These are phyloP conservation scores for Leccinum variabile DNA, from an alignment of 1,284 basidiomycete species.

Conservation along the genomic window DNA sequence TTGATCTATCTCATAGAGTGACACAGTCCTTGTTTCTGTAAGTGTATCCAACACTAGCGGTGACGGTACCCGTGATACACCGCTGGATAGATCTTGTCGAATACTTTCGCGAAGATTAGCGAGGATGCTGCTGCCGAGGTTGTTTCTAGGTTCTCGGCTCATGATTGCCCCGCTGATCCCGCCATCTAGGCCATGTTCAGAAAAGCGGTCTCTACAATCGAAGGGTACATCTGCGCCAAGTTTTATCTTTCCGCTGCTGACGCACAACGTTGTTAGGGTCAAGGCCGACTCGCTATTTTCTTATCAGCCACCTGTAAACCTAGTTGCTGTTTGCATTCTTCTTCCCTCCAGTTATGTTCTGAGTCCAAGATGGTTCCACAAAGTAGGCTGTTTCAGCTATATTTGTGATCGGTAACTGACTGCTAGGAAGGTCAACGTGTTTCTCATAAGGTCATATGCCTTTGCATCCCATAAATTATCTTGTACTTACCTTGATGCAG, in stretches of 20 bases:
- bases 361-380: slow-evolving; percentile 81
- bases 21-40: slow-evolving; percentile 74
- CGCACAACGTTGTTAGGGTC: slow-evolving; percentile 47
- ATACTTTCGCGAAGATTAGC: slow-evolving; percentile 90
- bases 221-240: slow-evolving; percentile 56
- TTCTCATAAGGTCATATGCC: slow-evolving; percentile 62
- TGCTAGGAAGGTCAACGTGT: slow-evolving; percentile 73
- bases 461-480: slow-evolving; percentile 10
- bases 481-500: slow-evolving; percentile 39
- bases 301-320: slow-evolving; percentile 89
- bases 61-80: slow-evolving; percentile 3
- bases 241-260: slow-evolving; percentile 26
- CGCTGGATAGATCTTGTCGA: slow-evolving; percentile 75
- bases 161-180: slow-evolving; percentile 3
- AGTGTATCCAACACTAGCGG: slow-evolving; percentile 25
- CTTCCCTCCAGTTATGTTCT: slow-evolving; percentile 81
- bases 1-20: slow-evolving; percentile 4
- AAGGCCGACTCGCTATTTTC: slow-evolving; percentile 90
- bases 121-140: slow-evolving; percentile 92
- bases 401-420: slow-evolving; percentile 9
- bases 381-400: slow-evolving; percentile 43
- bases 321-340: slow-evolving; percentile 80
- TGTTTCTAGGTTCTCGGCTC: not conserved
- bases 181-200: slow-evolving; percentile 81
- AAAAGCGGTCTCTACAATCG: slow-evolving; percentile 85